Evolutionary conservation across 345 rosid genomes (phyloP).

Genomic region (Arabis alpina): DNA sequence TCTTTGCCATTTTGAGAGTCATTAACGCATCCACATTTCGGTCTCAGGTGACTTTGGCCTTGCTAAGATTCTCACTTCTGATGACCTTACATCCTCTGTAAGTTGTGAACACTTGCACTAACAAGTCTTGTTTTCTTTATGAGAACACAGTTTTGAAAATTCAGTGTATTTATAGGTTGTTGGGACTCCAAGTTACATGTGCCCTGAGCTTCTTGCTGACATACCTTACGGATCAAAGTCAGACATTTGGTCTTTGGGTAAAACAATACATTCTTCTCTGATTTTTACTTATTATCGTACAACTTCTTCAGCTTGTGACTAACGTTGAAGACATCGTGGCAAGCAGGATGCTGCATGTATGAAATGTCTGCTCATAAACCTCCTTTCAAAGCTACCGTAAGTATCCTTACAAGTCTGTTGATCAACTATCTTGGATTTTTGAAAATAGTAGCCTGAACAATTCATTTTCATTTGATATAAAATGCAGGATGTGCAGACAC

Average conservation of each 20-base stretch:
- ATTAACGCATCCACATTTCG: slow-evolving; percentile 12
- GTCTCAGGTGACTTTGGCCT: slow-evolving; percentile 96
- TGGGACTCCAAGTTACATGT: slow-evolving; percentile 99
- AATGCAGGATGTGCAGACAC: slow-evolving; percentile 83
- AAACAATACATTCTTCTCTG: slow-evolving; percentile 22
- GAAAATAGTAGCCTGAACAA: too few relatives aligned
- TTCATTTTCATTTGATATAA: background rate
- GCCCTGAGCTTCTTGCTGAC: slow-evolving; percentile 99
- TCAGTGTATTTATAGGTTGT: slow-evolving; percentile 64
- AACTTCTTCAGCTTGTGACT: slow-evolving; percentile 28
- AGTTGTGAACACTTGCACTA: slow-evolving; percentile 41
- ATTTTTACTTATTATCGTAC: background rate
- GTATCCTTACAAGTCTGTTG: slow-evolving; percentile 32
- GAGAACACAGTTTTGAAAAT: background rate
- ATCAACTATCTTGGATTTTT: background rate
- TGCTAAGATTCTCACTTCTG: slow-evolving; percentile 88
- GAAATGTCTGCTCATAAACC: slow-evolving; percentile 92
- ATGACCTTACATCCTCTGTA: slow-evolving; percentile 95
- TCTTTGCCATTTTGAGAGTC: background rate
- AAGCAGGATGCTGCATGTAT: slow-evolving; percentile 91
- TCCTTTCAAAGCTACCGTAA: slow-evolving; percentile 96
- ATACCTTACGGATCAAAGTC: slow-evolving; percentile 98
- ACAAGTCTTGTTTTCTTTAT: slow-evolving; percentile 9
- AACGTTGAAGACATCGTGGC: background rate
- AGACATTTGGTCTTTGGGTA: slow-evolving; percentile 98